Base-by-base conservation (phyloP, 805 yeast species). In the Dipodascus albidus region DNA sequence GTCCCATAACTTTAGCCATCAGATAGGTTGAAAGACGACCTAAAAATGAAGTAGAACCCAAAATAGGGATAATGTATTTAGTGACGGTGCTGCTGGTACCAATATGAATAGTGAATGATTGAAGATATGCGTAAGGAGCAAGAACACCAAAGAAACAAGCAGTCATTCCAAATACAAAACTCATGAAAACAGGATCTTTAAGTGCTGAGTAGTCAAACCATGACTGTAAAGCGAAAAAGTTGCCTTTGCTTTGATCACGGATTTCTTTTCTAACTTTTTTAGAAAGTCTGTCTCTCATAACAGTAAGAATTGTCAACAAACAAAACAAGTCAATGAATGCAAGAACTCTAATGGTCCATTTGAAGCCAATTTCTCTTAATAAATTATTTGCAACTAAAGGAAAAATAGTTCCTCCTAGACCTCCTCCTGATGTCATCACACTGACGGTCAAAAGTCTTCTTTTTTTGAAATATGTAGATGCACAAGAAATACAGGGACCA, bases 1-100 rank as follows among this genome's bases (percentile, higher is more conserved):
- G 65, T 2, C 83, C 83, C 44, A 38, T 38, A 33, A 69, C 50
- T n/a, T 57, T 62, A 59, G 79, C 82, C 19, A 76, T 80, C n/a
- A 71, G 17, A 42, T 67, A 58, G 0, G 81, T 80, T 33, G 79
- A 70, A 3, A 64, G 55, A 4, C 44, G 17, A n/a, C 44, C 44
- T 38, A 78, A 60, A 1, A 70, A 61, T 55, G 78, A 60, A 9
- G 62, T 66, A 14, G 65, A 63, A 44, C 61, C 60, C 17, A 59
- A 48, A 49, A 60, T 54, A 1, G 67, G 55, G 22, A 64, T 56
- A 24, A 62, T 53, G 49, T 59, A 61, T 41, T 57, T 53, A 8
- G 62, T 55, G 20, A 58, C 47, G 2, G 51, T 33, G 2, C 21
- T 19, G 15, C 41, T 23, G 38, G 51, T 27, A 14, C 41, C 48